phyloP scores from a whole-genome alignment of 2,329 filamentous ascomycete genomes.

The Clonostachys solani region DNA sequence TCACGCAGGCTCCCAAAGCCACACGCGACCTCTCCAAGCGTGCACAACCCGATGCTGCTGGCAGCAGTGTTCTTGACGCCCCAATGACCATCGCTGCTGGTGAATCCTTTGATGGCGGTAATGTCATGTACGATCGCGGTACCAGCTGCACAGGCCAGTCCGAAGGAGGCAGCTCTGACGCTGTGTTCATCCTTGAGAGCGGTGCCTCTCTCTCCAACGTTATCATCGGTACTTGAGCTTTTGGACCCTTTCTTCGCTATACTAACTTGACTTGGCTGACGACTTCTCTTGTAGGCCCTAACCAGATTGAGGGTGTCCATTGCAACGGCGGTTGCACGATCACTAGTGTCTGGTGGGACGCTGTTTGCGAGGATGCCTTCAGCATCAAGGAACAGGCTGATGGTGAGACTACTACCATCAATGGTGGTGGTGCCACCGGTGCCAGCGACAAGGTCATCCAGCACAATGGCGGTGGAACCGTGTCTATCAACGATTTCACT shows the following conservation, averaged over 20 bases:
- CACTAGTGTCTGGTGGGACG: constrained; percentile 31
- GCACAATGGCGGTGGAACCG: constrained; percentile 34
- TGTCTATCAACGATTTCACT: constrained; percentile 31
- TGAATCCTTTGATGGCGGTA: constrained; percentile 21
- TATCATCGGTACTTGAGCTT: constrained; percentile 31
- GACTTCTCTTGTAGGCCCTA: constrained; percentile 17
- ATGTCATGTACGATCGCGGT: constrained; percentile 18
- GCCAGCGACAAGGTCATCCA: neutral
- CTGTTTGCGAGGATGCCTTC: constrained; percentile 28
- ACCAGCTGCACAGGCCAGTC: constrained; percentile 13
- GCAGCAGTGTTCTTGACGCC: constrained; percentile 13
- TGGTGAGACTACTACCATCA: neutral
- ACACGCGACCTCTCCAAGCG: constrained; percentile 2
- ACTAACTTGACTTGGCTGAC: no score
- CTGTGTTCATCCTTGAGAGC: constrained; percentile 46
- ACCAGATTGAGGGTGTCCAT: constrained; percentile 44
- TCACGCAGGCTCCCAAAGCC: neutral
- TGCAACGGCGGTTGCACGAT: constrained; percentile 38
- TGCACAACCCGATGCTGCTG: constrained; percentile 7
- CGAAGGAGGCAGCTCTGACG: constrained; percentile 17
- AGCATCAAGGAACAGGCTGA: constrained; percentile 25
- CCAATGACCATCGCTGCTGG: constrained; percentile 17
- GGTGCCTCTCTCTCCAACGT: constrained; percentile 46
- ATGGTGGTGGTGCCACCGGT: constrained; percentile 33
- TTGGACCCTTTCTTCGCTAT: no score